phyloP scores from a whole-genome alignment of 2,329 filamentous ascomycete genomes.

The Didymella keratinophila region DNA sequence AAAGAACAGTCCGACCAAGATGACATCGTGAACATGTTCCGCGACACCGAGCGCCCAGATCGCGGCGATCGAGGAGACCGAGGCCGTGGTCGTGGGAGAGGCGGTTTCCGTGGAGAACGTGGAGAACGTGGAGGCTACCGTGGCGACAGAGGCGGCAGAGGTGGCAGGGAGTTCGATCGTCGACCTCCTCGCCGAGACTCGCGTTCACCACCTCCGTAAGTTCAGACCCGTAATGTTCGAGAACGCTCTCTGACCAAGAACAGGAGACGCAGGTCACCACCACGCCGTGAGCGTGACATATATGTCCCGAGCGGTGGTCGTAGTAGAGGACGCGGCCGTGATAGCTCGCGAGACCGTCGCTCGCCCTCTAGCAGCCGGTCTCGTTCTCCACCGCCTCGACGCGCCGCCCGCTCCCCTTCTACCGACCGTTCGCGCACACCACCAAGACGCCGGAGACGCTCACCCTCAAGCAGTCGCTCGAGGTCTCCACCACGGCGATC shows the following conservation, averaged over 20 bases:
- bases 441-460: slow-evolving; percentile 39
- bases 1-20: slow-evolving; percentile 70
- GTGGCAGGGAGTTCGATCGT: slow-evolving; percentile 58
- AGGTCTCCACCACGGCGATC: slow-evolving; percentile 37
- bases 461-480: slow-evolving; percentile 49
- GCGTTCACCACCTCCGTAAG: slow-evolving; percentile 56
- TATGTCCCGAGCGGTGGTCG: slow-evolving; percentile 61
- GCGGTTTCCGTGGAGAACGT: slow-evolving; percentile 55
- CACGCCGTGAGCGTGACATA: slow-evolving; percentile 62
- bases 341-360: slow-evolving; percentile 44
- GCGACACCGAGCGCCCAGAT: slow-evolving; percentile 66
- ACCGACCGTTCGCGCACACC: slow-evolving; percentile 52
- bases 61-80: slow-evolving; percentile 23
- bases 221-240: background rate
- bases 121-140: slow-evolving; percentile 55
- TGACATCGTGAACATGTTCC: slow-evolving; percentile 72
- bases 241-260: slow-evolving; percentile 31
- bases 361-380: slow-evolving; percentile 43
- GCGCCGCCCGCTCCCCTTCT: slow-evolving; percentile 39
- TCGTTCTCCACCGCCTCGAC: slow-evolving; percentile 38
- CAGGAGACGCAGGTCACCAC: slow-evolving; percentile 57
- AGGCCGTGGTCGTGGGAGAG: slow-evolving; percentile 54
- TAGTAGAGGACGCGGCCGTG: slow-evolving; percentile 47
- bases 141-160: slow-evolving; percentile 50
- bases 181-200: slow-evolving; percentile 57